Evolutionary conservation across 2,329 filamentous ascomycete species (phyloP), one percentile per base, ranked within the genome.

Genomic region (Fusarium metavorans): DNA sequence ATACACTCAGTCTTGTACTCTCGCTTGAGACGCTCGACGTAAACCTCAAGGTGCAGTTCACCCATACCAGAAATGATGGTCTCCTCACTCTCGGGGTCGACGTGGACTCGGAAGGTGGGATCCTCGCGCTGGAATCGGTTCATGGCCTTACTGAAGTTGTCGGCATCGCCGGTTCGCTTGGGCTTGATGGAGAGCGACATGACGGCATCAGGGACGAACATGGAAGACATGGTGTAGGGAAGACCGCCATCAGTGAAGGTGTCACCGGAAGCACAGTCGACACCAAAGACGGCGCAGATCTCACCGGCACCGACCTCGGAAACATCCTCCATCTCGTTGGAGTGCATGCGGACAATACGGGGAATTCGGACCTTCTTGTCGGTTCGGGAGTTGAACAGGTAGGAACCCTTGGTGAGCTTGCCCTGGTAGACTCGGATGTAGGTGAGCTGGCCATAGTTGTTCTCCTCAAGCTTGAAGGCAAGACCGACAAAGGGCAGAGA

Each of bases 1-100:
- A 94, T 90, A 83, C 96, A 98, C 75, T 98, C 97, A 64, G 98
- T 95, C 82, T 94, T 95, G 89, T 99, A 99, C 85, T 99, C 97
- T 81, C 97, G 93, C 78, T 94, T 93, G 87, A 99, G 95, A 77
- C 97, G 95, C 87, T 99, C 97, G 60, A 99, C 92, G 83, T 99
- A 99, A 80, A 99, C 97, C 80, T 98, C 95, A 32, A 99, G 88
- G 84, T 99, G 97, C 77, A 99, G 85, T 84, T 99, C 97, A 77
- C 97, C 97, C 97, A 99, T 99, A 70, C 97, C 97, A 48, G 94
- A 97, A 81, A 99, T 98, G 81, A 99, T 97, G 57, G 96, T 98
- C 87, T 99, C 95, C 81, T 97, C 93, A 74, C 93, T 96, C 86
- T 99, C 97, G 18, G 91, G 85, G 81, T 99, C 97, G 79, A 98